Evolutionary conservation across 345 rosid genomes (phyloP).

Genomic region (Corymbia maculata): DNA sequence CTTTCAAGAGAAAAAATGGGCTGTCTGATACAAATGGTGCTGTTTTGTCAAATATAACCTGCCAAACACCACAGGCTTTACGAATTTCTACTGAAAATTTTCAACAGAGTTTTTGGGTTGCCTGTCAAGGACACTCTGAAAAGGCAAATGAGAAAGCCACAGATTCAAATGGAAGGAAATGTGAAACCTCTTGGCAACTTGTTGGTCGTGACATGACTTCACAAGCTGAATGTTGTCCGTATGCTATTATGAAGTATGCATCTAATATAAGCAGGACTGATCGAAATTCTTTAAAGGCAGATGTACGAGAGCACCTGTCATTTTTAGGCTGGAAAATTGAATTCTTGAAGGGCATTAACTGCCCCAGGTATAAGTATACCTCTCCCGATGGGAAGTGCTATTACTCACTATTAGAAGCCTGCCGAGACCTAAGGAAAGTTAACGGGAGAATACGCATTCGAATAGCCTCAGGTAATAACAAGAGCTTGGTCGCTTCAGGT

Average conservation of each 20-base stretch:
- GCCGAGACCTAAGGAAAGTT: slow-evolving; percentile 17
- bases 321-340: slow-evolving; percentile 52
- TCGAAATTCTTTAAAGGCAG: not conserved
- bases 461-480: not conserved
- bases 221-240: slow-evolving; percentile 36
- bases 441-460: not conserved
- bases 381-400: slow-evolving; percentile 48
- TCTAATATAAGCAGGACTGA: not conserved
- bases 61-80: not conserved
- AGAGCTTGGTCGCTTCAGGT: not conserved
- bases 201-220: slow-evolving; percentile 22
- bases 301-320: slow-evolving; percentile 46
- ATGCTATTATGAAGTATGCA: slow-evolving; percentile 31
- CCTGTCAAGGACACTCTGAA: not conserved
- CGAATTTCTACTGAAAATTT: not conserved
- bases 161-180: not conserved
- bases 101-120: not conserved
- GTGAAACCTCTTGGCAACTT: slow-evolving; percentile 20
- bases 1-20: not conserved
- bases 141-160: not conserved
- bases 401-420: slow-evolving; percentile 45
- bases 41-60: not conserved
- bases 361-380: slow-evolving; percentile 30
- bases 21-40: not conserved
- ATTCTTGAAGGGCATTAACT: not conserved